Evolutionary conservation across 1,284 basidiomycete species (phyloP), one percentile per base, ranked within the genome.

Genomic region (Serendipita sp.): DNA sequence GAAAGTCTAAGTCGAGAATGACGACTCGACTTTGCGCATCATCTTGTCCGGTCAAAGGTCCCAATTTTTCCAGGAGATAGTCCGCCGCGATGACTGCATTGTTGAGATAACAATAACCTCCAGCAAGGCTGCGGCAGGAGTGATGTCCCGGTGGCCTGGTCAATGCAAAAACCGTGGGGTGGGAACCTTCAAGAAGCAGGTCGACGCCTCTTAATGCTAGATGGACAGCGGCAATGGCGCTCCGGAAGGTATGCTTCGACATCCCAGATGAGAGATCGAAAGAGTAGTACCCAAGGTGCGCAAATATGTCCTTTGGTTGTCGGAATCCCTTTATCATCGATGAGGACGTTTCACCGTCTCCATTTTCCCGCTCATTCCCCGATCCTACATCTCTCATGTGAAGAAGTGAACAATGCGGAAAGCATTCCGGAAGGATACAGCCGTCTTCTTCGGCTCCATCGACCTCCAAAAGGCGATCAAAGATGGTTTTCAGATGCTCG

Each of bases 1-100:
- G 74, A 62, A 73, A 75, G 62, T 76, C 74, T 22, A 76, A 70
- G 64, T 76, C 74, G 38, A 75, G 68, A 29, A 75, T 72, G 3
- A 74, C 73, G 3, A 75, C 65, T 67, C 63, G 13, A 67, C 60
- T 62, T 66, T 61, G 34, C 47, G 22, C 6, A 8, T 17, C 6
- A n/a, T 44, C 12, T n/a, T 8, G 17, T 53, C 10, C 4, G 6
- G 38, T 12, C 58, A 55, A 15, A 10, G 61, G 55, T 22, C 67
- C 65, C 10, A 64, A 42, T 38, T 49, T 26, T 29, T 63, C n/a
- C 50, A 72, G 70, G 8, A 73, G 67, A 60, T 68, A 72, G 12
- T 69, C 70, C 29, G 71, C 70, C 0, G 74, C 72, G 61, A 75
- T 69, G 6, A 73, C 72, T 5, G 68, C 70, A 30, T 74, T 74